phyloP scores from a whole-genome alignment of 2,329 filamentous ascomycete species.

The Epichloe sp. region DNA sequence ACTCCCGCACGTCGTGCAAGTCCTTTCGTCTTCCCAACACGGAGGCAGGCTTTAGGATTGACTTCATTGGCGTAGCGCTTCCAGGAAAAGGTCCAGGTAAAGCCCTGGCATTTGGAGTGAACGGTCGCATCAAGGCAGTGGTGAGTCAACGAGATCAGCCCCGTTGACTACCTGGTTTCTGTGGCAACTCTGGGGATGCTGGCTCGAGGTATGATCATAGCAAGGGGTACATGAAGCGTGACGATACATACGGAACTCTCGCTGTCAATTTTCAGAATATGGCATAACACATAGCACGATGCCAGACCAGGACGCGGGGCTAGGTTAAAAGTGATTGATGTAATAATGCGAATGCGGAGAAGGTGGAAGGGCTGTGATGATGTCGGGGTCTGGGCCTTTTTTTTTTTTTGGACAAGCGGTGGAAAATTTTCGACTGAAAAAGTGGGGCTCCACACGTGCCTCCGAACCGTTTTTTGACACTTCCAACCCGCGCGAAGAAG shows the following conservation, averaged over 20 bases:
- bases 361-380: neutral
- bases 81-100: constrained; percentile 20
- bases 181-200: neutral
- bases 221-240: neutral
- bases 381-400: constrained; percentile 6
- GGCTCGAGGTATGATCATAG: neutral
- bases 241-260: neutral
- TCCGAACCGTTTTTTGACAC: neutral
- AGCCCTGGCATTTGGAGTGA: constrained; percentile 22
- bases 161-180: neutral
- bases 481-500: too few species aligned
- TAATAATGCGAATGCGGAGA: neutral
- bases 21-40: constrained; percentile 31
- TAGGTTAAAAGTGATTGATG: neutral
- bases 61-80: constrained; percentile 32
- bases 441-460: constrained; percentile 20
- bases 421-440: constrained; percentile 13
- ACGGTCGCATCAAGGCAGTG: constrained; percentile 16
- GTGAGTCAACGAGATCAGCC: neutral
- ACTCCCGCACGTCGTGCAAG: constrained; percentile 29
- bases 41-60: constrained; percentile 37
- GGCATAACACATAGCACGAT: neutral
- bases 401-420: neutral
- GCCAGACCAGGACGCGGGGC: neutral
- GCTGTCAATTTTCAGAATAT: neutral